Percentiles rank a stretch among this genome's conserved stretches.
Evolutionary conservation across 2,329 filamentous ascomycete genomes (phyloP).

Genomic region (Harringtonia aguacate): DNA sequence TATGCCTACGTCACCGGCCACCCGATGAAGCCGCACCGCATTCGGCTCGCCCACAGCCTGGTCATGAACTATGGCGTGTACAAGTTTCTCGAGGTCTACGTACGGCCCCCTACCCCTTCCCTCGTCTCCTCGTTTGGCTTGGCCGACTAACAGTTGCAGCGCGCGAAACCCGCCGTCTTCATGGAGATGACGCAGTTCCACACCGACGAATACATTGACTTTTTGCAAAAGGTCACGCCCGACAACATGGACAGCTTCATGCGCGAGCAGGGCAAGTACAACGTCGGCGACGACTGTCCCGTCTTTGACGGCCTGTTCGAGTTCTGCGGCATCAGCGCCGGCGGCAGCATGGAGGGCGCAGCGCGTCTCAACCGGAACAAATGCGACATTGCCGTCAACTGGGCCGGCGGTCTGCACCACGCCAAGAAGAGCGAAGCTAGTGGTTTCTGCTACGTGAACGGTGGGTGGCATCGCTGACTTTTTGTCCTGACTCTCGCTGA

Average conservation of each 20-base stretch:
- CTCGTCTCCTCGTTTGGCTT: constrained; percentile 24
- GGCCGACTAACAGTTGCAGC: constrained; percentile 34
- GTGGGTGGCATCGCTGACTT: constrained; percentile 23
- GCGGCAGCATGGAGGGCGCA: constrained; percentile 88
- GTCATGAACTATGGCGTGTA: constrained; percentile 95
- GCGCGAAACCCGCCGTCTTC: constrained; percentile 74
- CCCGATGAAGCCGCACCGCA: constrained; percentile 97
- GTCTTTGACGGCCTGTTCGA: constrained; percentile 97
- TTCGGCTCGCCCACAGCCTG: constrained; percentile 88
- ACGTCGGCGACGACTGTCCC: constrained; percentile 92
- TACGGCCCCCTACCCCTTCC: constrained; percentile 39
- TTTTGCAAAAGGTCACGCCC: constrained; percentile 87
- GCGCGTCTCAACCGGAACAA: constrained; percentile 82
- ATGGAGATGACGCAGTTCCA: constrained; percentile 93
- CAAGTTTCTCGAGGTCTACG: constrained; percentile 92
- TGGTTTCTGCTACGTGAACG: constrained; percentile 98
- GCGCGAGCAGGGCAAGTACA: constrained; percentile 87
- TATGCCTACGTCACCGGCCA: constrained; percentile 95
- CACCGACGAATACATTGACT: constrained; percentile 90
- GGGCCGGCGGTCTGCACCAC: constrained; percentile 94
- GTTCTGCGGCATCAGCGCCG: constrained; percentile 90
- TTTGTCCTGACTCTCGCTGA: neutral
- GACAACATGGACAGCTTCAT: constrained; percentile 96
- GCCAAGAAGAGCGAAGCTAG: constrained; percentile 94
- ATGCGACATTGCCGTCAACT: constrained; percentile 95